Evolutionary conservation across 2,329 filamentous ascomycete genomes (phyloP), one percentile per base, ranked within the genome.

Genomic region (Venturia effusa): DNA sequence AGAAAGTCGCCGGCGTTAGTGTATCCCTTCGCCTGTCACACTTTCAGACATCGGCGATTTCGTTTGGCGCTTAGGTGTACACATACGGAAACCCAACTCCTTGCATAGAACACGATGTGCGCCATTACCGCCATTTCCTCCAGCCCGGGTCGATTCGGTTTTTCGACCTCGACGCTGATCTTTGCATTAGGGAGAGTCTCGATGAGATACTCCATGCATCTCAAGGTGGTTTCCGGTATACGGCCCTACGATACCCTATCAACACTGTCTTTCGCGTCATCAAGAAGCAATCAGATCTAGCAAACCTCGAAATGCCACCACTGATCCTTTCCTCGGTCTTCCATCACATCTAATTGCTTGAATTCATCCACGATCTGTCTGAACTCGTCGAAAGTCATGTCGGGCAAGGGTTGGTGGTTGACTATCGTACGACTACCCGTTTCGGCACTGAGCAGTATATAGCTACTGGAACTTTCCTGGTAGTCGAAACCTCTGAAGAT

Each of bases 251-350:
- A 11, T 11, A 4, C 3, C 10, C 15, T 11, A 4, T 11, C 15
- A 8, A 39, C 10, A 10, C 8, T 6, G 15, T 39, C 8, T 2
- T 39, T 39, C 10, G 15, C 10, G 37, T 2, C 8, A 15, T 5
- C 4, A 2, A 39, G 10, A 39, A 10, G 3, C 2, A 39, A 10
- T 4, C 2, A 39, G 8, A 27, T 51, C 5, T 2, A 10, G n/a
- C 76, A 70, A 71, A 85, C 86, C 79, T 90, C 88, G 68, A 90
- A 90, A 76, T 91, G 88, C 77, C 85, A 88, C 87, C 85, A 90
- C 7, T 66, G 68, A 41, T 74, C 69, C 10, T 70, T 59, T n/a
- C 67, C 65, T 4, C 69, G 69, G 37, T 17, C n/a, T 5, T 13
- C 17, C 37, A 40, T 30, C 55, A 55, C 4, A 4, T 34, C 4